phyloP scores from a whole-genome alignment of 805 yeast species.

The Lachancea dasiensis region DNA sequence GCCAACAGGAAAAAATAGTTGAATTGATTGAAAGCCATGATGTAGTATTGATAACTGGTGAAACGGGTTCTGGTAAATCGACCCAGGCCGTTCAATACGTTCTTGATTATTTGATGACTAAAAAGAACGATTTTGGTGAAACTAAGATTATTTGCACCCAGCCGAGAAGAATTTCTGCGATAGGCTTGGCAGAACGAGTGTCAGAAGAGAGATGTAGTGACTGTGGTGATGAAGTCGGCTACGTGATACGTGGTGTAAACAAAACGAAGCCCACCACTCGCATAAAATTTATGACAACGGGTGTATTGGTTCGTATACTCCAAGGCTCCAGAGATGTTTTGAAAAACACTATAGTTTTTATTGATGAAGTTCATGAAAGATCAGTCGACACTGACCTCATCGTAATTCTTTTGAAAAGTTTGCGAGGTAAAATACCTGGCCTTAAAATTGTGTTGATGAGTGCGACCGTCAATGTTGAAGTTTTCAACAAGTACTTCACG shows the following conservation, averaged over 20 bases:
- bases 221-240: constrained; percentile 63
- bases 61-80: constrained; percentile 97
- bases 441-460: constrained; percentile 91
- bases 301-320: constrained; percentile 89
- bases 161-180: constrained; percentile 91
- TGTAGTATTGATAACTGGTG: constrained; percentile 89
- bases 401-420: constrained; percentile 83
- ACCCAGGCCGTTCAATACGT: constrained; percentile 97
- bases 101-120: constrained; percentile 67
- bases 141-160: constrained; percentile 82
- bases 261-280: constrained; percentile 59
- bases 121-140: constrained; percentile 88
- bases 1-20: constrained; percentile 79
- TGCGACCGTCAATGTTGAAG: constrained; percentile 77
- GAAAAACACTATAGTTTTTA: constrained; percentile 78
- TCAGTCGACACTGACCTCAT: constrained; percentile 92
- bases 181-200: constrained; percentile 83
- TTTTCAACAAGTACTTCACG: constrained; percentile 62
- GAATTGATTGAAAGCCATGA: constrained; percentile 92
- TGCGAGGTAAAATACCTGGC: constrained; percentile 52
- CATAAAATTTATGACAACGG: constrained; percentile 88
- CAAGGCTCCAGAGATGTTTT: constrained; percentile 74
- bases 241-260: constrained; percentile 78
- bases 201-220: constrained; percentile 76
- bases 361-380: constrained; percentile 98